Evolutionary conservation across 2,329 filamentous ascomycete genomes (phyloP).

Genomic region (Penicillium concentricum): DNA sequence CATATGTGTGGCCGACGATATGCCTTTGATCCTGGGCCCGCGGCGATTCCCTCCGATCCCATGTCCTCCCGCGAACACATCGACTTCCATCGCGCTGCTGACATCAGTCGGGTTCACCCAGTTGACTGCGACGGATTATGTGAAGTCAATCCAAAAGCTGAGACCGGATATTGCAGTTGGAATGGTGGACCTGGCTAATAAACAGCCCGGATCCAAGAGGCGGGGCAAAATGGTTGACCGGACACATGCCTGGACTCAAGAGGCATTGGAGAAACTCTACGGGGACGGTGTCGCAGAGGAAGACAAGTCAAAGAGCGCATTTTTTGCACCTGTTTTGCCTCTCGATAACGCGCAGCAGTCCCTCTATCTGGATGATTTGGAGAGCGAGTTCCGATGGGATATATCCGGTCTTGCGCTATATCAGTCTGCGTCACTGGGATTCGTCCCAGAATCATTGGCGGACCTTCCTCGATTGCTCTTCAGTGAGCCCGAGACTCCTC

Average conservation of each 20-base stretch:
- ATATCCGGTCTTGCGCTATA: slow-evolving; percentile 76
- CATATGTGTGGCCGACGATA: slow-evolving; percentile 65
- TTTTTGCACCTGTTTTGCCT: slow-evolving; percentile 69
- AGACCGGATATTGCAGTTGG: slow-evolving; percentile 78
- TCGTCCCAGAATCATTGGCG: slow-evolving; percentile 62
- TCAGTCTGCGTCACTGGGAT: slow-evolving; percentile 66
- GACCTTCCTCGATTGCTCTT: slow-evolving; percentile 73
- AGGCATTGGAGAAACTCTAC: slow-evolving; percentile 57
- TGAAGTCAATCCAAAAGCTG: slow-evolving; percentile 61
- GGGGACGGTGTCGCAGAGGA: slow-evolving; percentile 31
- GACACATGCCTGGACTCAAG: slow-evolving; percentile 76
- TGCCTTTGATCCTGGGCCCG: slow-evolving; percentile 70
- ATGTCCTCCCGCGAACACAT: slow-evolving; percentile 67
- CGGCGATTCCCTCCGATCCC: slow-evolving; percentile 74
- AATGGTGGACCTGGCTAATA: slow-evolving; percentile 68
- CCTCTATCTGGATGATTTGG: slow-evolving; percentile 73
- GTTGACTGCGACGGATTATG: slow-evolving; percentile 68
- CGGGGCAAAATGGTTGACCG: slow-evolving; percentile 80
- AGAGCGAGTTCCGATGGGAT: slow-evolving; percentile 58
- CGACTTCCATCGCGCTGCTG: slow-evolving; percentile 70
- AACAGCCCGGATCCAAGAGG: slow-evolving; percentile 66
- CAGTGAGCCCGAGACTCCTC: slow-evolving; percentile 67
- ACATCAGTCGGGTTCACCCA: slow-evolving; percentile 83
- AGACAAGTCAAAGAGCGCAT: slow-evolving; percentile 46
- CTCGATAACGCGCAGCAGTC: slow-evolving; percentile 72